Evolutionary conservation across 108 stramenopile genomes (phyloP), one percentile per base, ranked within the genome.

Genomic region (Pseudonitzschia multistriata): DNA sequence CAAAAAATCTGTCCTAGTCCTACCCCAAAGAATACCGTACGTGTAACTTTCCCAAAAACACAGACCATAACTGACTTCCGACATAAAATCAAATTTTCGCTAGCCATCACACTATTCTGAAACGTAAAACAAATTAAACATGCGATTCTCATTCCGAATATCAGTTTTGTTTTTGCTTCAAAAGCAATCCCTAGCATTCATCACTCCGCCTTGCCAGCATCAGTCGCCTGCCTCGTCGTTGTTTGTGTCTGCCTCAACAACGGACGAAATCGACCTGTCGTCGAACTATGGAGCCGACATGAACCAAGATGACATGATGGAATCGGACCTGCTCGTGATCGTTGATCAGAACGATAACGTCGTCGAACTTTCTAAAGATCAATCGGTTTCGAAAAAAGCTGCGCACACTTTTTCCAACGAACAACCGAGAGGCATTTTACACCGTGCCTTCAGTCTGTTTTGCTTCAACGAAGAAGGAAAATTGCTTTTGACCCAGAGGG

Each of bases 361-460:
- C 2, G 64, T 81, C 15, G 50, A 54, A 42, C 11, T 36, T 8
- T 24, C 49, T 13, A 53, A 68, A 15, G 79, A 62, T 25, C n/a
- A 62, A 21, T 66, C 68, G 11, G 57, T 66, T 42, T 80, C 79
- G 29, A 84, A 84, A 59, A 71, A 71, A 40, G 40, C 33, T n/a
- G 76, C 77, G 13, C 83, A 84, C 55, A 55, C 65, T 28, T 84
- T 81, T 52, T 27, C 36, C 33, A 31, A 21, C 50, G 48, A 77
- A 5, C 56, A 67, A 53, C 82, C 82, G 0, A 57, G 76, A 22
- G 81, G 81, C 11, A 71, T 74, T 24, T 70, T 88, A 29, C 93
- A 94, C 68, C 91, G 93, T n/a, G 93, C 93, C 34, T 94, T 94
- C 69, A 82, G 80, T 48, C 79, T 94, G 24, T 94, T 94, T 65